Base-by-base conservation (phyloP, 768 basidiomycete species). In the Hydnum rufescens region DNA sequence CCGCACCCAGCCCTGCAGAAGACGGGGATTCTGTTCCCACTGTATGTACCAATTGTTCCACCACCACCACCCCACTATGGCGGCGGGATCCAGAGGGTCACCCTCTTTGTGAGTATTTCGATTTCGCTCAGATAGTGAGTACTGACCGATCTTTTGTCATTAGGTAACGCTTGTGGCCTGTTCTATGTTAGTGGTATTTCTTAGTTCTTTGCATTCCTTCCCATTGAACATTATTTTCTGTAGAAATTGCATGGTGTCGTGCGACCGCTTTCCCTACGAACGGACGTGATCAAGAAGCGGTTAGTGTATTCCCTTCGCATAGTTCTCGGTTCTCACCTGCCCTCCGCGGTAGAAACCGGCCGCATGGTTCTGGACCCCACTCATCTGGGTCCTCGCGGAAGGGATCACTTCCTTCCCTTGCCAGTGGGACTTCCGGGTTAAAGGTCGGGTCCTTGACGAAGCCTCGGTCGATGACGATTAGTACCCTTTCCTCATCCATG, bases 211-310 rank as follows among this genome's bases (percentile, higher is more conserved):
- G n/a, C n/a, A 13, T 39, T 42, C 36, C 23, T n/a, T 39, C 36
- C 1, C 19, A 47, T 32, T 51, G 52, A 42, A 25, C 34, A 31
- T 18, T 52, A n/a, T 31, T 28, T 42, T 25, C 16, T 53, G 32
- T 59, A 92, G 86, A 96, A 96, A 78, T 69, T 97, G 34, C 93
- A 97, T 61, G 89, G 89, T 46, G 90, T 96, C 49, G 85, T 90
- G 4, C 76, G 93, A 51, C 93, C 93, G 4, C 69, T 93, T 57
- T 92, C 89, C 34, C 74, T 97, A 56, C 95, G 95, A 74, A 96
- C 92, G 42, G 88, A 96, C 63, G 82, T 92, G 44, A 95, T 93
- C 67, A 95, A 96, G 78, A 96, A 95, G 70, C 72, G 86, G 86
- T 86, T 59, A 23, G 68, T 54, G 23, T 3, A 22, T 13, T 47